These are phyloP conservation scores for Nakataea oryzae DNA, from an alignment of 2,329 filamentous ascomycete species.

Conservation along the genomic window DNA sequence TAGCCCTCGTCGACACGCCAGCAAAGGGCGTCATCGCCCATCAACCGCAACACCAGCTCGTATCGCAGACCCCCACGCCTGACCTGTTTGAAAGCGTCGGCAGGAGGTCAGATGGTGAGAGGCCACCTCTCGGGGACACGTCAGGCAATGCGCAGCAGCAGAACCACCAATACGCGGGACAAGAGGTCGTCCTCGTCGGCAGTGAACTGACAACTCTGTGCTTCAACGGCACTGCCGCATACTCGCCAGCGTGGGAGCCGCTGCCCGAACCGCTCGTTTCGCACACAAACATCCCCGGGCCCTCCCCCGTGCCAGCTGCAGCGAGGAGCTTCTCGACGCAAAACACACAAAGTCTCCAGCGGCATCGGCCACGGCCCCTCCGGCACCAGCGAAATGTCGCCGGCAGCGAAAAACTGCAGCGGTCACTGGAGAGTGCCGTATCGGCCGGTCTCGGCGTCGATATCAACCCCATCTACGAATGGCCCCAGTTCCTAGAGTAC, in stretches of 20 bases:
- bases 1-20: not conserved
- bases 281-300: not conserved
- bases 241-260: not conserved
- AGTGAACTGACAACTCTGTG: not conserved
- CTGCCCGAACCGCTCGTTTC: not conserved
- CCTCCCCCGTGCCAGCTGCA: not conserved
- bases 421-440: not conserved
- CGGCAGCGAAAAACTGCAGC: not conserved
- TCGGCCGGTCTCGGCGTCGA: not conserved
- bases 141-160: slow-evolving; percentile 40
- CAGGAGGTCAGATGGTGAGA: slow-evolving; percentile 1
- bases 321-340: slow-evolving; percentile 26
- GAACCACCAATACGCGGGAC: slow-evolving; percentile 20
- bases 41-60: not conserved
- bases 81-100: not conserved
- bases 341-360: not conserved
- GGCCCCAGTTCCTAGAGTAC: slow-evolving; percentile 54
- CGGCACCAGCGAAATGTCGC: slow-evolving; percentile 5
- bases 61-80: not conserved
- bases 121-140: slow-evolving; percentile 40
- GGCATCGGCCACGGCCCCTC: slow-evolving; percentile 5
- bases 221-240: not conserved
- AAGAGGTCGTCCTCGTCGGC: slow-evolving; percentile 9
- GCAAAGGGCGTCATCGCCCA: not conserved
- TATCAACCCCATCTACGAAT: slow-evolving; percentile 48